Base-by-base conservation (phyloP, 495 filamentous ascomycete genomes). In the Penicillium steckii region DNA sequence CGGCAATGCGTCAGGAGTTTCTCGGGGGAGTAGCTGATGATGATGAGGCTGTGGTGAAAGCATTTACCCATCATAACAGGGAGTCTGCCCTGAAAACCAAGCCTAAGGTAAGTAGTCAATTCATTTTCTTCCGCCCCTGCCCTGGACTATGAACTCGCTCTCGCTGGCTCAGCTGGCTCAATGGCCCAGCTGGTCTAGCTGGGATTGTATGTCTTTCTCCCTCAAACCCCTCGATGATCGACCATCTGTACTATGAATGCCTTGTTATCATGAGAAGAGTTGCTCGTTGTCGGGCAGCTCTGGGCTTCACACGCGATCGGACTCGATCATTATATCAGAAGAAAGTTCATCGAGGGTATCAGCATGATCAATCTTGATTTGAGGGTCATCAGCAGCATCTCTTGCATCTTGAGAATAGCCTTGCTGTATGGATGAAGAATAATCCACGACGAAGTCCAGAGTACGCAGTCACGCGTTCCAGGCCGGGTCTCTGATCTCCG, bases 1-100 rank as follows among this genome's bases (percentile, higher is more conserved):
- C 74, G 19, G 65, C 57, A 0, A 74, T 96, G 58, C 77, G 81
- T 23, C 74, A 75, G 33, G 77, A 78, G 29, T 88, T 93, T 64
- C 75, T 94, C 23, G 77, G 78, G 1, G 77, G 76, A 8, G 72
- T 76, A 21, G 58, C 77, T 23, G 71, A 75, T 12, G 74, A 85
- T 43, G 77, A 85, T 50, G 75, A 80, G 50, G 77, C 81, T 51
- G 80, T 79, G 50, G 73, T 93, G 3, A 72, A 79, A 38, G 88
- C 87, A 3, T 94, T 94, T 69, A 76, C 81, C 8, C 76, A 70
- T 38, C 65, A 70, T 38, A 96, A 93, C 57, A 68, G 74, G 52
- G 84, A 85, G 56, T 85, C 80, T 48, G 88, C 88, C 37, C 72
- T 96, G 9, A 94, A 94, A 77, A 91, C 81, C 30, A 88, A 87